Conservation (phyloP, 371 early-diverging fungal species). For the Mortierella sp. region DNA sequence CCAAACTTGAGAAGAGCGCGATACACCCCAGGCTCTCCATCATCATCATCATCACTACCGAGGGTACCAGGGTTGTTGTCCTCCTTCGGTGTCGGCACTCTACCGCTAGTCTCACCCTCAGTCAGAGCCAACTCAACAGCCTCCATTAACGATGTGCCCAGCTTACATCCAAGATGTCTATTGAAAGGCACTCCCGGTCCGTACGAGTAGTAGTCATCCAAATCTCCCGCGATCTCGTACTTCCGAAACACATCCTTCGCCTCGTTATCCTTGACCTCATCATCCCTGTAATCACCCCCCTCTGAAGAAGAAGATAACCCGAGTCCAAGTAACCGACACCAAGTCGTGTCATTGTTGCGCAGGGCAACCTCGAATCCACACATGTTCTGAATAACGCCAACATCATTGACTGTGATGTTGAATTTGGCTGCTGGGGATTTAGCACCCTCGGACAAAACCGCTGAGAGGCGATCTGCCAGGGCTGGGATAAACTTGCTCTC, state of each 20-base stretch:
- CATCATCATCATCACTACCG: conserved; percentile 29
- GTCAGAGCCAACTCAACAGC: conserved; percentile 17
- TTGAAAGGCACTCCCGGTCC: conserved; percentile 53
- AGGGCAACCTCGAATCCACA: conserved; percentile 45
- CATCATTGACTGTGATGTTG: conserved; percentile 42
- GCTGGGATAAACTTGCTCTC: conserved; percentile 24
- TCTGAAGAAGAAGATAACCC: background rate
- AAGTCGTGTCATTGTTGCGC: conserved; percentile 39
- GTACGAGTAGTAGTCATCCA: conserved; percentile 34
- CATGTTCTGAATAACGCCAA: conserved; percentile 25
- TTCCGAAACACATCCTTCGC: conserved; percentile 17
- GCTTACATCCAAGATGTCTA: conserved; percentile 35
- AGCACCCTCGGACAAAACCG: background rate
- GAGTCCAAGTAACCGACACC: conserved; percentile 34
- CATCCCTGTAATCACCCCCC: background rate
- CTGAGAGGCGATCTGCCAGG: conserved; percentile 16
- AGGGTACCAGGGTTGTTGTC: background rate
- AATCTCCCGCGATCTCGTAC: conserved; percentile 32
- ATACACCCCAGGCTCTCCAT: background rate
- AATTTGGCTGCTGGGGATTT: background rate
- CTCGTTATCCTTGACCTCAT: background rate
- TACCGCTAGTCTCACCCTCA: background rate
- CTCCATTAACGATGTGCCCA: conserved; percentile 25
- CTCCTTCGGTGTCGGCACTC: background rate
- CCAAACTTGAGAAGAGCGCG: conserved; percentile 52